Evolutionary conservation across 495 filamentous ascomycete genomes (phyloP), one percentile per base, ranked within the genome.

Genomic region (Penicillium atrosanguineum): DNA sequence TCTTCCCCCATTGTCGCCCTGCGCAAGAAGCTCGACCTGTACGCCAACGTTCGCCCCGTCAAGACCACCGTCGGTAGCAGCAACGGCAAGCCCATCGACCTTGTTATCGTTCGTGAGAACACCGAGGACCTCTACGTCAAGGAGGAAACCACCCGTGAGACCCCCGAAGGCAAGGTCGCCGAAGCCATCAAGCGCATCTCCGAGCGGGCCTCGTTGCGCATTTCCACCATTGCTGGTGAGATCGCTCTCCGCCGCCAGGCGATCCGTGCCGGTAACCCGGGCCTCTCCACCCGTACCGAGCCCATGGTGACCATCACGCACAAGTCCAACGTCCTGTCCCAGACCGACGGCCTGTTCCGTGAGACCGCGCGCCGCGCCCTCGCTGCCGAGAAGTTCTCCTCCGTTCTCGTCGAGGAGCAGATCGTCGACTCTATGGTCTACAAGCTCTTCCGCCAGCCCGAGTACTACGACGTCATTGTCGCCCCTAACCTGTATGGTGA

Each of bases 381-480:
- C 16, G 79, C 83, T 21, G 77, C 75, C 29, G 60, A 81, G 20
- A 79, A 75, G 52, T 94, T 86, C 73, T 63, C 62, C 2, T 70
- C 65, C 29, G 76, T 97, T 28, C 73, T 74, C 23, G 82, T 95
- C 44, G 95, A 98, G 69, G 94, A 98, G 79, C 94, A 98, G 79
- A 98, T 98, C 59, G 93, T 98, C 52, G 94, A 98, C 71, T 89
- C 84, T 37, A 98, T 98, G 94, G 90, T 97, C 38, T 98, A 98
- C 83, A 97, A 97, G 80, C 86, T 98, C 41, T 97, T 97, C 85
- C 90, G 91, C 15, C 89, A 96, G 73, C 94, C 94, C 44, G 82
- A 83, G 56, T 83, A 83, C 61, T 98, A 97, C 83, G 94, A 98
- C 68, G 95, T 98, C 50, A 94, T 98, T 61, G 94, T 98, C 36